Percentiles rank a stretch among this genome's conserved stretches.
Conservation (phyloP, 306 rosid species). For the Bauhinia variegata region DNA sequence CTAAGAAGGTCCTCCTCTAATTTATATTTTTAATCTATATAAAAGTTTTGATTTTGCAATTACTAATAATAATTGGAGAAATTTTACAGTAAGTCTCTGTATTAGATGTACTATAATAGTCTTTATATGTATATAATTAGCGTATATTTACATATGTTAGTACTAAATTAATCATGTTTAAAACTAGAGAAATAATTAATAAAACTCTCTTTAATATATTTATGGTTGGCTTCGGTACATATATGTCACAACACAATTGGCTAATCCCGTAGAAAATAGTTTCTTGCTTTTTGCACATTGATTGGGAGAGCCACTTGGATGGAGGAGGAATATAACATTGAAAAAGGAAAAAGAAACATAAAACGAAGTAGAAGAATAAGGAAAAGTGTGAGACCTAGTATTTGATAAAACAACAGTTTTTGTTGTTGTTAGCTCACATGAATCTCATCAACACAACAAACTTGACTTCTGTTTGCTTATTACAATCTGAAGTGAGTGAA, state of each 20-base stretch:
- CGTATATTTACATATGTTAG: too few species aligned
- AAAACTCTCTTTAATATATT: too few species aligned
- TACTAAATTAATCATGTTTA: too few species aligned
- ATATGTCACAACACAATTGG: not conserved
- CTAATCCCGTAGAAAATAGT: not conserved
- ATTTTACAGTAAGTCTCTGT: too few species aligned
- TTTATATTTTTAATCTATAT: too few species aligned
- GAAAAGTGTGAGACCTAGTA: not conserved
- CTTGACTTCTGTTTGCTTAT: conserved; percentile 9
- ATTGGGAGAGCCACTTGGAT: not conserved
- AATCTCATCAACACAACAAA: conserved; percentile 34
- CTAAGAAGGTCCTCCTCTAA: not conserved
- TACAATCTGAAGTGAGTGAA: conserved; percentile 10
- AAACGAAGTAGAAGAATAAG: not conserved
- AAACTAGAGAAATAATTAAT: too few species aligned
- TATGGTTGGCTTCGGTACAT: too few species aligned
- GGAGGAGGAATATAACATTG: not conserved
- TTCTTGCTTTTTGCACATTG: too few species aligned
- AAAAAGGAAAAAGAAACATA: not conserved
- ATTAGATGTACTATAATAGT: too few species aligned
- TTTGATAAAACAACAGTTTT: conserved; percentile 26
- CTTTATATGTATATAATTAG: too few species aligned
- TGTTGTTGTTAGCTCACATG: conserved; percentile 47
- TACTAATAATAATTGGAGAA: not conserved
- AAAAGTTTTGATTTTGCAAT: too few species aligned